phyloP scores from a whole-genome alignment of 2,329 filamentous ascomycete genomes.

The Cladobotryum mycophilum region DNA sequence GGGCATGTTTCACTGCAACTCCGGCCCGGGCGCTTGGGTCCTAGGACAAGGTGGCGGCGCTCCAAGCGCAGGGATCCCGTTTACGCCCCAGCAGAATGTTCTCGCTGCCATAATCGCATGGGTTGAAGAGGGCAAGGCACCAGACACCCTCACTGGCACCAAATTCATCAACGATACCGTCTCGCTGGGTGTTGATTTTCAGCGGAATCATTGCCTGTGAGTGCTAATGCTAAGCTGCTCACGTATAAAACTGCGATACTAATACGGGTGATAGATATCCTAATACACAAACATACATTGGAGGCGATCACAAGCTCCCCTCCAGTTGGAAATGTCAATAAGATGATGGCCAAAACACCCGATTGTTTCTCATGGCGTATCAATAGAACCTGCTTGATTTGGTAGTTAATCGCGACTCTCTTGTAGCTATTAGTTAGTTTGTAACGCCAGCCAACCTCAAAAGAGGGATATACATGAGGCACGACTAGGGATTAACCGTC shows the following conservation, averaged over 20 bases:
- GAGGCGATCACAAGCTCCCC: neutral
- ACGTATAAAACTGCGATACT: neutral
- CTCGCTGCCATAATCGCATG: conserved; percentile 42
- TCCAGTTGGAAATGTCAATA: neutral
- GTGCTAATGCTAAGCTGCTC: neutral
- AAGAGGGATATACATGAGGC: too few species aligned
- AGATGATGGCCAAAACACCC: neutral
- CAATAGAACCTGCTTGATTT: too few species aligned
- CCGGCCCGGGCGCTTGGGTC: conserved; percentile 39
- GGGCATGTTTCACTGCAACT: conserved; percentile 46
- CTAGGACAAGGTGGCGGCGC: conserved; percentile 20
- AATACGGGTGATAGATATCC: neutral
- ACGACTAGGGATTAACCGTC: too few species aligned
- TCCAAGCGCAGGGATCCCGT: conserved; percentile 16
- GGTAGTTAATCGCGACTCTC: too few species aligned
- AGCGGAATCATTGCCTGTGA: conserved; percentile 26
- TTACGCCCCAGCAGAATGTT: conserved; percentile 36
- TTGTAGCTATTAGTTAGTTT: too few species aligned
- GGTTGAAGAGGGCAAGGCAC: conserved; percentile 38
- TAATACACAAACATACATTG: neutral
- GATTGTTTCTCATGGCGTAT: too few species aligned
- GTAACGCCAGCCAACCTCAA: too few species aligned
- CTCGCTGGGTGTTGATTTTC: conserved; percentile 20
- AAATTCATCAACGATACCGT: conserved; percentile 25
- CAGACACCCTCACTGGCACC: conserved; percentile 32